phyloP scores from a whole-genome alignment of 1,284 basidiomycete species.

The Ustilago loliicola region DNA sequence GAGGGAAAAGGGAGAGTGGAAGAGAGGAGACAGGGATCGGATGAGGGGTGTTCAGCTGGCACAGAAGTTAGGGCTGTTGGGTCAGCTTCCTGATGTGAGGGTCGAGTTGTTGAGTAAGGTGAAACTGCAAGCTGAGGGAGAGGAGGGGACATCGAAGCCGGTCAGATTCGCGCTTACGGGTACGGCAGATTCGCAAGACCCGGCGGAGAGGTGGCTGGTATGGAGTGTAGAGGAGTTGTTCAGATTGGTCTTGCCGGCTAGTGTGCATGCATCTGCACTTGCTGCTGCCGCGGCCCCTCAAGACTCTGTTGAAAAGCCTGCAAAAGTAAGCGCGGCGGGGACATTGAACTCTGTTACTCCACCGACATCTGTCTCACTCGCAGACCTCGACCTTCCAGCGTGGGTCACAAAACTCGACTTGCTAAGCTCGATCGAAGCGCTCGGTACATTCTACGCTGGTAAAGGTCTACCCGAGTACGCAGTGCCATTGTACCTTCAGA shows the following conservation, averaged over 20 bases:
- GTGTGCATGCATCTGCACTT: conserved; percentile 37
- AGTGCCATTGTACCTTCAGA: conserved; percentile 70
- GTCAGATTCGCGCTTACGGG: conserved; percentile 35
- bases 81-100: conserved; percentile 49
- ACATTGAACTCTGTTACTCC: conserved; percentile 17
- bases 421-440: conserved; percentile 67
- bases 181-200: conserved; percentile 41
- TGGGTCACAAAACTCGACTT: conserved; percentile 68
- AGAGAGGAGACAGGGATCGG: conserved; percentile 47
- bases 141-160: conserved; percentile 27
- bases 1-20: conserved; percentile 28
- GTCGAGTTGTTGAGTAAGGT: conserved; percentile 24
- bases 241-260: conserved; percentile 42
- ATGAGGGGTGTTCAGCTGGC: conserved; percentile 65
- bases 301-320: background rate
- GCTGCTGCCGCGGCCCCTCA: conserved; percentile 23
- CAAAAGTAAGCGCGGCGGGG: background rate
- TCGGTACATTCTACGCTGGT: conserved; percentile 68
- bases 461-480: conserved; percentile 67
- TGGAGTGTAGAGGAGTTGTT: conserved; percentile 70
- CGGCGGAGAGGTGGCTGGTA: conserved; percentile 65
- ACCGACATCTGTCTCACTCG: conserved; percentile 49
- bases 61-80: conserved; percentile 64
- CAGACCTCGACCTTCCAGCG: conserved; percentile 67
- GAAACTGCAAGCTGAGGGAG: conserved; percentile 3